A percentile compares a stretch with the other conserved stretches of the same genome.
Conservation (phyloP, 306 rosid species). For the Citrullus mucosospermus region DNA sequence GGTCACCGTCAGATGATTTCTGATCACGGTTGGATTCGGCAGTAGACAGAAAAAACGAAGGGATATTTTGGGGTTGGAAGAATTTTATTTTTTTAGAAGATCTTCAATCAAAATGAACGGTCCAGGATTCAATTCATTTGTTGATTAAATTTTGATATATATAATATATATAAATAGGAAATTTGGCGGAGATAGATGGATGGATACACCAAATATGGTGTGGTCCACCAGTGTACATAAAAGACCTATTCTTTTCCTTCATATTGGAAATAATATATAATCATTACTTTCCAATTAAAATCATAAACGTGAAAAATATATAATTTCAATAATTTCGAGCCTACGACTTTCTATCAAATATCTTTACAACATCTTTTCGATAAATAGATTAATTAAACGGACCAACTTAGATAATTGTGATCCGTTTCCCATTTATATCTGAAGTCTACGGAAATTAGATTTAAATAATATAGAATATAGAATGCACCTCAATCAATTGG, state of each 20-base stretch:
- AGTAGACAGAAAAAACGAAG: background rate
- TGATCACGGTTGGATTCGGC: background rate
- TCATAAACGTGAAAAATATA: background rate
- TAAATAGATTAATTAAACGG: background rate
- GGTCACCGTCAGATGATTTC: slow-evolving; percentile 29
- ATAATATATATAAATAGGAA: background rate
- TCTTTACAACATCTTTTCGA: background rate
- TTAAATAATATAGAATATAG: background rate
- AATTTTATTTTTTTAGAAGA: background rate
- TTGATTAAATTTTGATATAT: background rate
- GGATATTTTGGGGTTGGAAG: background rate
- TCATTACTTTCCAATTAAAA: background rate
- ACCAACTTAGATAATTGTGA: background rate
- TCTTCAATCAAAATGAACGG: slow-evolving; percentile 5
- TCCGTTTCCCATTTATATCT: background rate
- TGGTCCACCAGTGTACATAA: slow-evolving; percentile 6
- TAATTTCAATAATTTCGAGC: background rate
- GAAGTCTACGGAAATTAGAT: background rate
- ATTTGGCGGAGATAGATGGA: slow-evolving; percentile 1
- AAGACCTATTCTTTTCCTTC: background rate
- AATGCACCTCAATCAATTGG: background rate
- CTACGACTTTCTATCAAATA: background rate
- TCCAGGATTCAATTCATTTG: slow-evolving; percentile 13
- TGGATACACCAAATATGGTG: background rate
- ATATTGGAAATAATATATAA: background rate